Evolutionary conservation across 371 early-diverging fungal genomes (phyloP).

Genomic region (Dinochytrium kinnereticum): DNA sequence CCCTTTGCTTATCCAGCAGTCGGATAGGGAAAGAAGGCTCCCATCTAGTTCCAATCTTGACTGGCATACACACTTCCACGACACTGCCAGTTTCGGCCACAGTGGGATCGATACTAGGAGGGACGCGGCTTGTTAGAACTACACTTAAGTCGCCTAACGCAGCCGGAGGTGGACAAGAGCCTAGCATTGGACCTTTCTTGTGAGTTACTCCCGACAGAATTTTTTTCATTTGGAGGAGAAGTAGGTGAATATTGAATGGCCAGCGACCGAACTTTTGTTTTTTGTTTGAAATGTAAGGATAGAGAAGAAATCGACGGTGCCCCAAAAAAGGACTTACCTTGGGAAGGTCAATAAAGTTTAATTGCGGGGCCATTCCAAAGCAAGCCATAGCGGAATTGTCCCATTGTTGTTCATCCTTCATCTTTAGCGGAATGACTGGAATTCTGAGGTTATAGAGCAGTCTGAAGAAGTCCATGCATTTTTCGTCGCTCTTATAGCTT

Average conservation of each 20-base stretch:
- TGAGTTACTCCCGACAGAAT: not conserved
- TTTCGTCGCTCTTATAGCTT: not conserved
- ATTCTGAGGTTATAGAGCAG: not conserved
- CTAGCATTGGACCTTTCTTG: not conserved
- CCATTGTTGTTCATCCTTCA: not conserved
- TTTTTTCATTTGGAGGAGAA: not conserved
- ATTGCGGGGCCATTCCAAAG: slow-evolving; percentile 4
- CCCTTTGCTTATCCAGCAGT: not conserved
- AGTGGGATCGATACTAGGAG: not conserved
- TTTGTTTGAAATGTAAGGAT: not conserved
- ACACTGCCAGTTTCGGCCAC: not conserved
- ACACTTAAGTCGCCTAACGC: not conserved
- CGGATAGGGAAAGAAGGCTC: not conserved
- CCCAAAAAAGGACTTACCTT: too few relatives aligned
- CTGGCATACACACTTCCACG: slow-evolving; percentile 7
- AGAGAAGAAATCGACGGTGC: too few relatives aligned
- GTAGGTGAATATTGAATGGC: not conserved
- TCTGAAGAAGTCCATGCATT: not conserved
- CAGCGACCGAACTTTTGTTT: not conserved
- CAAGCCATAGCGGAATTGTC: not conserved
- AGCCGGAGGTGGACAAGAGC: not conserved
- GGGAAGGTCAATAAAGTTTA: not conserved
- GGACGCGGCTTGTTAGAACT: slow-evolving; percentile 2
- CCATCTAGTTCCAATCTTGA: not conserved
- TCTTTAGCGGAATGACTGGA: not conserved